Base-by-base conservation (phyloP, 192 early-diverging fungal species). In the Coemansia sp. region DNA sequence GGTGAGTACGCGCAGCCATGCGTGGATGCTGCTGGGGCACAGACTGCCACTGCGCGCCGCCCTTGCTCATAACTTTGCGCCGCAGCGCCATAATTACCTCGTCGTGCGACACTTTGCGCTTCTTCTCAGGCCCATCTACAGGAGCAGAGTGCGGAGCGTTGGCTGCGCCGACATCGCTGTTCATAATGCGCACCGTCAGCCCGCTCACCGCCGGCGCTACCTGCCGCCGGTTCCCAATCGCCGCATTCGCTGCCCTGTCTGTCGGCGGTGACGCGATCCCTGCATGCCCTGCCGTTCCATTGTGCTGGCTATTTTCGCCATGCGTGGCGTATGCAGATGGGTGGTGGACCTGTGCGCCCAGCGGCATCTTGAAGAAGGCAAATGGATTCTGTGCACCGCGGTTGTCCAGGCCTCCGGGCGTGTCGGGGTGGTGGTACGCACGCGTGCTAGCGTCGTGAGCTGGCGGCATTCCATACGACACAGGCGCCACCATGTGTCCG, bases 41-140 rank as follows among this genome's bases (percentile, higher is more conserved):
- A 45, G 41, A 45, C 27, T 53, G 52, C 64, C 52, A 59, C 29
- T 56, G 38, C 21, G 39, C 58, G 38, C 54, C 48, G 32, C 58
- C 54, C 24, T 81, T 81, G 59, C 68, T 56, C 78, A 81, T 75
- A 10, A 82, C 75, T 45, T 82, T 82, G 71, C 75, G 79, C n/a
- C 79, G 66, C 61, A 82, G 63, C 19, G 79, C 79, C 69, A 68
- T 77, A 25, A 82, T 76, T 0, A 82, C 79, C 29, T 82, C 79
- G 41, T 82, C 79, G 29, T 82, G 79, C 60, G 74, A 76, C 19
- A 82, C 66, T 55, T 65, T 73, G 49, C 79, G 79, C 57, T 77
- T 76, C 19, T 54, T 64, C 35, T 64, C 61, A 1, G 75, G 79
- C 15, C 79, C 79, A 41, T 77, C 74, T 2, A 82, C 79, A 0